Percentiles rank a stretch among this genome's conserved stretches.
phyloP scores from a whole-genome alignment of 176 grass and related monocot species.

The Panicum miliaceum region DNA sequence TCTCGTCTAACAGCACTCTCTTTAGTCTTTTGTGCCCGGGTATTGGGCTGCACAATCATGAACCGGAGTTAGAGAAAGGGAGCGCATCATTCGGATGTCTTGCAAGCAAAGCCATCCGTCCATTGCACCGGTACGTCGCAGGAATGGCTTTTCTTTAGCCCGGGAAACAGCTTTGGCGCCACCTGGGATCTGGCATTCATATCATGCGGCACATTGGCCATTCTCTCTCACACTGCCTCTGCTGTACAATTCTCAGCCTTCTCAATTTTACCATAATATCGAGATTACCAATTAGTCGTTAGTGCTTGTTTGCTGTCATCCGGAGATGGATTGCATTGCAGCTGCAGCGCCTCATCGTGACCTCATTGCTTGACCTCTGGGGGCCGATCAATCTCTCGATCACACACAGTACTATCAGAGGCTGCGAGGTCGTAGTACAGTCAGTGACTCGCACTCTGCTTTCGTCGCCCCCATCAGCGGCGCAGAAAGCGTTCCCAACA shows the following conservation, averaged over 20 bases:
- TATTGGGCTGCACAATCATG: slow-evolving; percentile 48
- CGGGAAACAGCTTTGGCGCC: not conserved
- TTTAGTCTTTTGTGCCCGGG: slow-evolving; percentile 8
- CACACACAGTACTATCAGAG: slow-evolving; percentile 8
- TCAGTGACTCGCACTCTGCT: not conserved
- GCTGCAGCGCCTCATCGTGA: too few species aligned
- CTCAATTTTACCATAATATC: too few species aligned
- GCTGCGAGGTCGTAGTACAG: not conserved
- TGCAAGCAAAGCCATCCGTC: slow-evolving; percentile 31
- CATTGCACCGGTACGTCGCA: not conserved
- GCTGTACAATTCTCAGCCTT: too few species aligned
- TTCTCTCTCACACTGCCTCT: too few species aligned
- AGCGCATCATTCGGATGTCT: slow-evolving; percentile 4
- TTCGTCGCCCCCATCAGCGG: slow-evolving; percentile 15
- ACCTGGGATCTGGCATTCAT: not conserved
- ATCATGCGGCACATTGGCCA: too few species aligned
- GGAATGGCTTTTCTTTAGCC: not conserved
- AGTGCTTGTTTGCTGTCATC: too few species aligned
- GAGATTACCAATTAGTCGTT: too few species aligned
- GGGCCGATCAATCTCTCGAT: not conserved
- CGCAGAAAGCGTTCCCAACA: slow-evolving; percentile 34
- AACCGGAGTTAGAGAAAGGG: slow-evolving; percentile 34
- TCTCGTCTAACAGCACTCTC: not conserved
- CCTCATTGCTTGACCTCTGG: too few species aligned
- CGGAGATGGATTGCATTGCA: too few species aligned